Conservation (phyloP, 345 rosid species). For the Draba incana region DNA sequence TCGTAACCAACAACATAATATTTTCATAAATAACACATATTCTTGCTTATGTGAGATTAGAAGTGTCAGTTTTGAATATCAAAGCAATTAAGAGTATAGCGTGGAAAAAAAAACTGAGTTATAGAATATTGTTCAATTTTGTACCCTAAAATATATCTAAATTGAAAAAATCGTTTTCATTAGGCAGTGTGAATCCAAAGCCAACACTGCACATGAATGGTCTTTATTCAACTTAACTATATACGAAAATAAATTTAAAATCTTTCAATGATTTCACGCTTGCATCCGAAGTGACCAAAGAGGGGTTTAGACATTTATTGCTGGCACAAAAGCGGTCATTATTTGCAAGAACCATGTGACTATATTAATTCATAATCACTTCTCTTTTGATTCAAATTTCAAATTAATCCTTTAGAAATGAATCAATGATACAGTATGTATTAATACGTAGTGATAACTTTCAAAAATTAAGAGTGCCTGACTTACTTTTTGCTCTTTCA, state of each 20-base stretch:
- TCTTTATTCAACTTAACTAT: slow-evolving; percentile 6
- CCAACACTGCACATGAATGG: slow-evolving; percentile 34
- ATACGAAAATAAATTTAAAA: not conserved
- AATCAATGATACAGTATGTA: not conserved
- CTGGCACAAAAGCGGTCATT: slow-evolving; percentile 35
- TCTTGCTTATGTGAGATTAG: no score
- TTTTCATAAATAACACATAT: no score
- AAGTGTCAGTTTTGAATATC: no score
- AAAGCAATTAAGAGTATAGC: no score
- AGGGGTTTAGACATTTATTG: slow-evolving; percentile 27
- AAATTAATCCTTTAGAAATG: slow-evolving; percentile 6
- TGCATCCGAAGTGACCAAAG: slow-evolving; percentile 25
- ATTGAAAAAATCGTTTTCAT: not conserved
- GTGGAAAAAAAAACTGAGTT: no score
- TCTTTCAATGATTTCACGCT: slow-evolving; percentile 29
- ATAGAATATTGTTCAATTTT: not conserved
- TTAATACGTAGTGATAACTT: not conserved
- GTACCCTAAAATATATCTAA: not conserved
- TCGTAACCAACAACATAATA: no score
- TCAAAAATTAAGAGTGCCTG: not conserved
- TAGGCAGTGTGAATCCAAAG: slow-evolving; percentile 15
- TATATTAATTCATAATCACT: slow-evolving; percentile 28
- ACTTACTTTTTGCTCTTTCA: not conserved
- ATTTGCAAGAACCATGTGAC: slow-evolving; percentile 44
- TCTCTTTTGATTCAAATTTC: slow-evolving; percentile 28